These are phyloP conservation scores for Trifolium subterraneum DNA, from an alignment of 306 rosid genomes.

Conservation along the genomic window DNA sequence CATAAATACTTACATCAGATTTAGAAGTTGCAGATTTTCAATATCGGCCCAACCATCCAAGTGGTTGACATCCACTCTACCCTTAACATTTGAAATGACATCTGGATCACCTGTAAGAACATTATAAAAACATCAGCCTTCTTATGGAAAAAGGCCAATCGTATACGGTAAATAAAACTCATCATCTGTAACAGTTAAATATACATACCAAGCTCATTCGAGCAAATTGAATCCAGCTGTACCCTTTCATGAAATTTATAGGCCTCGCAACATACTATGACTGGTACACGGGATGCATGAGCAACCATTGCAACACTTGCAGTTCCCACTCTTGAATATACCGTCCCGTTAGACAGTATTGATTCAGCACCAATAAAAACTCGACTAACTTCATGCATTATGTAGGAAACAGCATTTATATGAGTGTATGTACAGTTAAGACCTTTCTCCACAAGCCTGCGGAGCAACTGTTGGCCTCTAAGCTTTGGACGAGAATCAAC, in stretches of 20 bases:
- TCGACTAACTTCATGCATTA: constrained; percentile 65
- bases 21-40: constrained; percentile 60
- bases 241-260: constrained; percentile 73
- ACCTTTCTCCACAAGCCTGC: constrained; percentile 63
- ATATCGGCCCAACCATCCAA: constrained; percentile 57
- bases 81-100: constrained; percentile 51
- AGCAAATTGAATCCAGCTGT: constrained; percentile 68
- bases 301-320: constrained; percentile 73
- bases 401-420: constrained; percentile 64
- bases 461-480: constrained; percentile 57
- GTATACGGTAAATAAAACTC: constrained; percentile 27
- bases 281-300: constrained; percentile 62
- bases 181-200: not conserved
- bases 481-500: constrained; percentile 71
- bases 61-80: constrained; percentile 54
- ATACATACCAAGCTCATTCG: constrained; percentile 65
- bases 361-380: constrained; percentile 66
- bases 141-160: constrained; percentile 15
- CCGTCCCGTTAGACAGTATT: constrained; percentile 63
- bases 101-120: constrained; percentile 60
- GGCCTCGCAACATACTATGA: constrained; percentile 67
- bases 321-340: constrained; percentile 66
- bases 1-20: constrained; percentile 54
- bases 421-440: constrained; percentile 64
- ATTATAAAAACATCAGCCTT: constrained; percentile 42